Conservation (phyloP, 371 early-diverging fungal genomes). For the Mucor velutinosus region DNA sequence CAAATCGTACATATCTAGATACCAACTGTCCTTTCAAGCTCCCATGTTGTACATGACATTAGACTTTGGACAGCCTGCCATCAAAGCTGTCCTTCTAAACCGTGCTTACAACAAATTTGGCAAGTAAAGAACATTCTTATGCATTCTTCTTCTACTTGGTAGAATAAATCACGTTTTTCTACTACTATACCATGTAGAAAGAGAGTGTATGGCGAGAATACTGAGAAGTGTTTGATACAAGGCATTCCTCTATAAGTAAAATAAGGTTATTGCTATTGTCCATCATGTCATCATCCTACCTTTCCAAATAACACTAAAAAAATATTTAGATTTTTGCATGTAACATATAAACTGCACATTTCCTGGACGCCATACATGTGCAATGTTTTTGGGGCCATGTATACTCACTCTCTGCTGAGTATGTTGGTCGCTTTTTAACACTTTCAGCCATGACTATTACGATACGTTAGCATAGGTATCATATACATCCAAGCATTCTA, state of each 20-base stretch:
- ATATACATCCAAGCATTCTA: no score
- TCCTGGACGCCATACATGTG: no score
- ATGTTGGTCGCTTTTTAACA: no score
- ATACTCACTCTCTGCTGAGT: no score
- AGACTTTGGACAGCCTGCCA: no score
- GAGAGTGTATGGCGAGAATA: neutral
- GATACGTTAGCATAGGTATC: no score
- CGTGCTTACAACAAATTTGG: neutral
- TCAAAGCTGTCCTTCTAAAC: neutral
- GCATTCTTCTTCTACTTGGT: neutral
- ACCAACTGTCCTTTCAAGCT: neutral
- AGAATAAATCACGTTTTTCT: neutral
- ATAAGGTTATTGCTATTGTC: slow-evolving; percentile 1
- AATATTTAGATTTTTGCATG: neutral
- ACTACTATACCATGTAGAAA: neutral
- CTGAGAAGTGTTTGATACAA: no score
- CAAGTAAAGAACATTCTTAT: neutral
- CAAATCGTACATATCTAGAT: neutral
- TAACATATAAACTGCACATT: neutral
- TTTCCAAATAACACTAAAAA: neutral
- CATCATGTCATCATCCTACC: neutral
- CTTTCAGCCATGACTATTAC: no score
- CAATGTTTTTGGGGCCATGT: no score
- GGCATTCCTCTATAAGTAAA: neutral
- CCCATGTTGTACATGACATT: neutral